These are phyloP conservation scores for Cercospora nicotianae DNA, from an alignment of 2,329 filamentous ascomycete genomes.

Conservation along the genomic window DNA sequence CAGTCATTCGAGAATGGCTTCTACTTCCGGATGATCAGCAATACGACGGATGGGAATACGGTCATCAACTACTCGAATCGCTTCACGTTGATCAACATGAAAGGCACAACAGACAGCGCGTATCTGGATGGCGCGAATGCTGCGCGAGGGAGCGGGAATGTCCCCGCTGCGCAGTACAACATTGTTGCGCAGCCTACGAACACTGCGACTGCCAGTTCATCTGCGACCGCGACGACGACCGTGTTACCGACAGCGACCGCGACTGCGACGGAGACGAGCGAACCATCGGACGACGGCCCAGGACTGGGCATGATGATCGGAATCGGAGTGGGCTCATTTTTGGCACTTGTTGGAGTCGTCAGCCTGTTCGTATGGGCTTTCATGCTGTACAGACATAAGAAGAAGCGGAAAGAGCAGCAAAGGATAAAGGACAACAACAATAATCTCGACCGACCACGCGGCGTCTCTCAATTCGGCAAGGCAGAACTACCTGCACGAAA, in stretches of 20 bases:
- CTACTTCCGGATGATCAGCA: constrained; percentile 29
- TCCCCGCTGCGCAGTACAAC: constrained; percentile 27
- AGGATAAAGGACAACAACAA: not conserved
- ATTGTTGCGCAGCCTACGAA: constrained; percentile 12
- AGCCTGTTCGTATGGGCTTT: constrained; percentile 17
- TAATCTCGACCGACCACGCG: not conserved
- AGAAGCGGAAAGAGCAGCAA: constrained; percentile 11
- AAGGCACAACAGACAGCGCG: constrained; percentile 54
- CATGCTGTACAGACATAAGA: constrained; percentile 16
- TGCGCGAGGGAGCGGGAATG: constrained; percentile 20
- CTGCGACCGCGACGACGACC: constrained; percentile 8
- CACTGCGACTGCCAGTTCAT: not conserved
- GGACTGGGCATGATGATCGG: constrained; percentile 10
- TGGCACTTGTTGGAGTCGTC: constrained; percentile 15
- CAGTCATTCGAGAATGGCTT: constrained; percentile 29
- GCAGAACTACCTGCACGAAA: constrained; percentile 13
- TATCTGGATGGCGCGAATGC: constrained; percentile 35
- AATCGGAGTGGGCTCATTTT: constrained; percentile 10
- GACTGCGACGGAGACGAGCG: constrained; percentile 1
- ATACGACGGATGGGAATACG: constrained; percentile 20
- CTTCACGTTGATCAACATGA: constrained; percentile 64
- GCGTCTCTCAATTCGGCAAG: constrained; percentile 14
- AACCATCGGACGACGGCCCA: not conserved
- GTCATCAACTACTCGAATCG: constrained; percentile 61
- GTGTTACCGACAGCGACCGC: constrained; percentile 1